These are phyloP conservation scores for Deuterostichococcus epilithicus DNA, from an alignment of 139 green algal genomes.

Conservation along the genomic window DNA sequence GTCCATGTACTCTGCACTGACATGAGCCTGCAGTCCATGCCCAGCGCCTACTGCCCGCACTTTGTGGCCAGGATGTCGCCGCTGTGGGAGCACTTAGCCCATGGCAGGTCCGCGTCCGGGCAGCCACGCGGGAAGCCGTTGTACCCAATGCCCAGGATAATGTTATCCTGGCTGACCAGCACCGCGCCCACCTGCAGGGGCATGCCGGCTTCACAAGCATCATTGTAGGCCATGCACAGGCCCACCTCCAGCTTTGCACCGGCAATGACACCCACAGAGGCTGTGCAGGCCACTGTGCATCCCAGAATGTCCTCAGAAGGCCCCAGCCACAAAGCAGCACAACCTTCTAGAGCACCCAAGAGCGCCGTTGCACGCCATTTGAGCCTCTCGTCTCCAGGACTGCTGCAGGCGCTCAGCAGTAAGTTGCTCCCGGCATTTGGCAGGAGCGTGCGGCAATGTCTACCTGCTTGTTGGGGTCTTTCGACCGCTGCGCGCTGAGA, in stretches of 20 bases:
- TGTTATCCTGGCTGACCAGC: slow-evolving; percentile 79
- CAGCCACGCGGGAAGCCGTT: slow-evolving; percentile 98
- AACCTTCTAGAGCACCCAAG: no score
- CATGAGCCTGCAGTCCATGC: slow-evolving; percentile 2
- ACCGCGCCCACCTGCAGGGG: slow-evolving; percentile 72
- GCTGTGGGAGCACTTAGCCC: slow-evolving; percentile 66
- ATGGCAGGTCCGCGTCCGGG: slow-evolving; percentile 79
- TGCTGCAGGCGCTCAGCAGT: slow-evolving; percentile 1
- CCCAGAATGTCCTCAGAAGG: no score
- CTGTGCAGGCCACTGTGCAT: no score
- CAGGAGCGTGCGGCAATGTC: no score
- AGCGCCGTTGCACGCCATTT: no score
- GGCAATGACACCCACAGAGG: no score
- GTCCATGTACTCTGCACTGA: neutral
- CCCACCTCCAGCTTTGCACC: neutral
- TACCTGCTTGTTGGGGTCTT: slow-evolving; percentile 98
- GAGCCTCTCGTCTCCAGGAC: slow-evolving; percentile 4
- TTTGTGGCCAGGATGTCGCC: neutral
- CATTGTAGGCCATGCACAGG: neutral
- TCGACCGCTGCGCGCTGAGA: slow-evolving; percentile 86
- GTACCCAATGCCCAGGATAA: slow-evolving; percentile 98
- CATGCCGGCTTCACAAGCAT: neutral
- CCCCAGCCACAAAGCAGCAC: no score
- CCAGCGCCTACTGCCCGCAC: no score
- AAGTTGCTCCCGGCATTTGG: neutral